These are phyloP conservation scores for Cyberlindnera americana DNA, from an alignment of 805 yeast genomes.

Conservation along the genomic window DNA sequence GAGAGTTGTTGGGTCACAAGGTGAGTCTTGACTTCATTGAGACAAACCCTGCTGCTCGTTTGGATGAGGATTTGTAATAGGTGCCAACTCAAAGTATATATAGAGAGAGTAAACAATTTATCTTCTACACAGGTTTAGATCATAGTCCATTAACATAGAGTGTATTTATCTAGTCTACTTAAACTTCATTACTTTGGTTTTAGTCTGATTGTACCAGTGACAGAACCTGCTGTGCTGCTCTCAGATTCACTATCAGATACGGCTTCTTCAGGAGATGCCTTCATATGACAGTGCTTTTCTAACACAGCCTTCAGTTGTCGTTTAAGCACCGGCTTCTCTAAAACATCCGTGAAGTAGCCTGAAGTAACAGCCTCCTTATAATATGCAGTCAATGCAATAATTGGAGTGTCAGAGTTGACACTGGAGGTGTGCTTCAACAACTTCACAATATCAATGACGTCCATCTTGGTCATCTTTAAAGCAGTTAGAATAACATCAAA, in stretches of 20 bases:
- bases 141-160: too few relatives aligned
- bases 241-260: constrained; percentile 28
- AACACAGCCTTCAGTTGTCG: constrained; percentile 19
- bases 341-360: constrained; percentile 55
- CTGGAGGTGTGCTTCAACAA: constrained; percentile 73
- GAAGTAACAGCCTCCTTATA: constrained; percentile 57
- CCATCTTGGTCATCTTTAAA: constrained; percentile 60
- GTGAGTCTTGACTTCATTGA: constrained; percentile 93
- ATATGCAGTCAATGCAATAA: constrained; percentile 70
- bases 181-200: not conserved
- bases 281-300: constrained; percentile 28
- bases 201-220: not conserved
- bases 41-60: constrained; percentile 94
- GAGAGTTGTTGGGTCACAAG: constrained; percentile 97
- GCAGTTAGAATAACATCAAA: constrained; percentile 85
- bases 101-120: not conserved
- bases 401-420: constrained; percentile 71
- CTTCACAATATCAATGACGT: constrained; percentile 73
- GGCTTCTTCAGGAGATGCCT: constrained; percentile 26
- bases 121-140: not conserved
- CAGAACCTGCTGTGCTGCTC: not conserved
- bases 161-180: too few relatives aligned
- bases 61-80: constrained; percentile 66
- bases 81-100: too few relatives aligned
- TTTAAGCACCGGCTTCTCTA: constrained; percentile 62